Evolutionary conservation across 345 rosid species (phyloP).

Genomic region (Abelmoschus esculentus): DNA sequence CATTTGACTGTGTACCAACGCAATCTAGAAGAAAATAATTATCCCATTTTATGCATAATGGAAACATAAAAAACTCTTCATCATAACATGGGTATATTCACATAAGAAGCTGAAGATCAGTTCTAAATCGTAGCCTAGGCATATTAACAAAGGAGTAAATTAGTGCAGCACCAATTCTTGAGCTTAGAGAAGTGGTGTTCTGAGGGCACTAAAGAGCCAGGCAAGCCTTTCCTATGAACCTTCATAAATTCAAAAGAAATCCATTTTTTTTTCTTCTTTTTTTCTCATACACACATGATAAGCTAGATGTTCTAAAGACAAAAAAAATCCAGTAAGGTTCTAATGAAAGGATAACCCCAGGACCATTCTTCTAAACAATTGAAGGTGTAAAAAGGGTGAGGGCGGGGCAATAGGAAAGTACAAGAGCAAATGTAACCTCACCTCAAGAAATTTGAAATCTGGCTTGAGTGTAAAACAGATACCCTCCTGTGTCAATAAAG

Average conservation of each 20-base stretch:
- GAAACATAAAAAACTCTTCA: neutral
- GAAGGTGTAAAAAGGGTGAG: neutral
- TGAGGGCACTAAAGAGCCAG: neutral
- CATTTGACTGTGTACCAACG: neutral
- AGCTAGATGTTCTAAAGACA: neutral
- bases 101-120: neutral
- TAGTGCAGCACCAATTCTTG: neutral
- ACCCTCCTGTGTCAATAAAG: conserved; percentile 91
- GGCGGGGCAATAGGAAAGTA: neutral
- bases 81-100: neutral
- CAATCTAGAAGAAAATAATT: neutral
- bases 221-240: neutral
- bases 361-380: neutral
- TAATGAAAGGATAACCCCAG: neutral
- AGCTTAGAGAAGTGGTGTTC: neutral
- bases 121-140: neutral
- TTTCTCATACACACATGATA: neutral
- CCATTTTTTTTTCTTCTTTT: neutral
- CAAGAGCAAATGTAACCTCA: conserved; percentile 19
- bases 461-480: conserved; percentile 91
- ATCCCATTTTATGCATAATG: neutral
- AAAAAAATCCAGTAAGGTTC: neutral
- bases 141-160: neutral
- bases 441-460: conserved; percentile 71
- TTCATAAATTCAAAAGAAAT: neutral